Percentiles rank a stretch among this genome's conserved stretches.
phyloP scores from a whole-genome alignment of 148 eudicot species.

The Limonium bicolor region DNA sequence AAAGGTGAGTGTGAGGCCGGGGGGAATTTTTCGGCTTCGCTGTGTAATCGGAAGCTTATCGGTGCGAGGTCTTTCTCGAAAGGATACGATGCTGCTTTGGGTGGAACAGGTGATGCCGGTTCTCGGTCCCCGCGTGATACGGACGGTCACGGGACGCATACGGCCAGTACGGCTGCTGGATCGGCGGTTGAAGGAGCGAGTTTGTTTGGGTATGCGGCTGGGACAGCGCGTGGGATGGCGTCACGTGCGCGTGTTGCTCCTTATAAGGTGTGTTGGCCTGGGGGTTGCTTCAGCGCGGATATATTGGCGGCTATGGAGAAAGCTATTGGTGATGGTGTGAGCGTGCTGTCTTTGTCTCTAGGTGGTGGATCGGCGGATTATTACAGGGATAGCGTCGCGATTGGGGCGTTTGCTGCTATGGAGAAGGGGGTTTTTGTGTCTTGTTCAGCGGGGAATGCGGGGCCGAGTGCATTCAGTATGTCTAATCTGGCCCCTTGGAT shows the following conservation, averaged over 20 bases:
- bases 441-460: constrained; percentile 52
- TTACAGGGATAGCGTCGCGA: constrained; percentile 31
- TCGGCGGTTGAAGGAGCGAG: constrained; percentile 28
- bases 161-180: constrained; percentile 45
- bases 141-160: constrained; percentile 71
- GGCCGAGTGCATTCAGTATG: constrained; percentile 26
- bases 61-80: constrained; percentile 30
- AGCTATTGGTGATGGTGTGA: constrained; percentile 38
- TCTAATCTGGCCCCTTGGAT: constrained; percentile 66
- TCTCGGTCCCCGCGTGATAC: constrained; percentile 42
- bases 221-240: constrained; percentile 65
- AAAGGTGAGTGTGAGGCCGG: constrained; percentile 34
- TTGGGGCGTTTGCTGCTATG: constrained; percentile 57
- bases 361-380: constrained; percentile 46
- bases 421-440: constrained; percentile 44
- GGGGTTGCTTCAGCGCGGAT: constrained; percentile 51
- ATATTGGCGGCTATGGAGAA: constrained; percentile 40
- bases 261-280: constrained; percentile 50
- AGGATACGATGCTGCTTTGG: constrained; percentile 43
- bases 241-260: constrained; percentile 36
- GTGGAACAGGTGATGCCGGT: constrained; percentile 29
- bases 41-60: constrained; percentile 34
- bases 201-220: constrained; percentile 36
- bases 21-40: constrained; percentile 17
- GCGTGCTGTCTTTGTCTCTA: constrained; percentile 38